Evolutionary conservation across 805 yeast genomes (phyloP).

Genomic region (Candida yuanshanica): DNA sequence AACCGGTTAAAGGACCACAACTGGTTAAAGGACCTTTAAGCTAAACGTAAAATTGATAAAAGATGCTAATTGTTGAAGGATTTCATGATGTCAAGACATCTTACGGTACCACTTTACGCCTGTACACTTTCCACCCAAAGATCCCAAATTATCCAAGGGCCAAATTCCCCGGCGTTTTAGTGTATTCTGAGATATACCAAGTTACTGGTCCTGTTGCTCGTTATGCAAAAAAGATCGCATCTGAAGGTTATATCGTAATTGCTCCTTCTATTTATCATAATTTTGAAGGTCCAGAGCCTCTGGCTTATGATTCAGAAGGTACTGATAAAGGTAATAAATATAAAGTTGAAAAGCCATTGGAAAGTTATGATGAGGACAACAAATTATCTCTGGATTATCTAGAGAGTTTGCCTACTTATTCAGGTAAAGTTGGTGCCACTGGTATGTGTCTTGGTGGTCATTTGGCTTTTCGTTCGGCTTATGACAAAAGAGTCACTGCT

Average conservation of each 20-base stretch:
- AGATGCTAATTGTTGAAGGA: slow-evolving; percentile 65
- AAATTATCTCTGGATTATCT: slow-evolving; percentile 59
- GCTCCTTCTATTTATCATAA: slow-evolving; percentile 79
- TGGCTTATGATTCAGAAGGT: slow-evolving; percentile 66
- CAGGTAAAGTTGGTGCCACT: slow-evolving; percentile 71
- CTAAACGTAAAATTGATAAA: too few relatives aligned
- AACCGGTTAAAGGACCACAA: too few relatives aligned
- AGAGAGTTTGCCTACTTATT: slow-evolving; percentile 51
- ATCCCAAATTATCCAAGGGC: slow-evolving; percentile 71
- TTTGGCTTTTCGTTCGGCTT: slow-evolving; percentile 65
- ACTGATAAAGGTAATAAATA: slow-evolving; percentile 69
- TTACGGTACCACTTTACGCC: slow-evolving; percentile 59
- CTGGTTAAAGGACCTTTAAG: too few relatives aligned
- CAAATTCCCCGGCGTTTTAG: slow-evolving; percentile 75
- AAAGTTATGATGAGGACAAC: slow-evolving; percentile 73
- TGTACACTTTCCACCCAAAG: slow-evolving; percentile 61
- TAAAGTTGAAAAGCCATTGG: slow-evolving; percentile 61
- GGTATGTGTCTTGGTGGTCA: slow-evolving; percentile 90
- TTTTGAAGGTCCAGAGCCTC: slow-evolving; percentile 56
- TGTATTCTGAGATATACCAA: slow-evolving; percentile 77
- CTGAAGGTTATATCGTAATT: slow-evolving; percentile 74
- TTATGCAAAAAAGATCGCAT: slow-evolving; percentile 72
- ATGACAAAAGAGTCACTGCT: slow-evolving; percentile 60
- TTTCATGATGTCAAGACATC: slow-evolving; percentile 62
- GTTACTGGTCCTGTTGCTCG: slow-evolving; percentile 78